Percentiles rank a stretch among this genome's conserved stretches.
Evolutionary conservation across 352 stramenopile genomes (phyloP).

Genomic region (Pythium dissimile): DNA sequence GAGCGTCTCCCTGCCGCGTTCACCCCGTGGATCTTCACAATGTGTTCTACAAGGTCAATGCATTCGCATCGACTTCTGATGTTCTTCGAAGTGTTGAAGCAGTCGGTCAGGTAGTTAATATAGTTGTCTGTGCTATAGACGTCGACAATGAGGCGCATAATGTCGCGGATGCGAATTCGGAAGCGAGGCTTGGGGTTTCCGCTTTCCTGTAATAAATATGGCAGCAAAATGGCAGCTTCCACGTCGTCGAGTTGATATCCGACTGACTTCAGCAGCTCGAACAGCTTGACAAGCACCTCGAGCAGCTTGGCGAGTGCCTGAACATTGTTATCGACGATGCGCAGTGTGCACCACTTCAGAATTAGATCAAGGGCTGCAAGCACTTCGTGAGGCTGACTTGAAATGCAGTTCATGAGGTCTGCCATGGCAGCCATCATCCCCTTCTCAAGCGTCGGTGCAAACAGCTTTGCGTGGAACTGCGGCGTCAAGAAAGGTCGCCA

Average conservation of each 20-base stretch:
- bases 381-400: constrained; percentile 63
- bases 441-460: constrained; percentile 76
- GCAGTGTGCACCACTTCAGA: constrained; percentile 83
- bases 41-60: constrained; percentile 78
- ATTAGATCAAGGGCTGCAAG: constrained; percentile 67
- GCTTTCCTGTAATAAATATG: constrained; percentile 82
- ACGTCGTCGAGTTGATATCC: constrained; percentile 77
- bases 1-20: constrained; percentile 66
- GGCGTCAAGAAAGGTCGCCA: constrained; percentile 69
- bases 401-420: constrained; percentile 64
- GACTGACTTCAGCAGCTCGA: constrained; percentile 67
- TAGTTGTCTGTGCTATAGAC: constrained; percentile 84
- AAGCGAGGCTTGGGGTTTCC: constrained; percentile 84
- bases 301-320: constrained; percentile 80
- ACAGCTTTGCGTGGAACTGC: constrained; percentile 76
- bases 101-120: constrained; percentile 68
- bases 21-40: constrained; percentile 58
- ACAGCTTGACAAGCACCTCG: constrained; percentile 78
- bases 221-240: constrained; percentile 76
- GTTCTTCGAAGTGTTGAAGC: constrained; percentile 83
- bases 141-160: constrained; percentile 78
- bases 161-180: constrained; percentile 74
- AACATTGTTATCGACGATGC: constrained; percentile 87
- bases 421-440: constrained; percentile 79
- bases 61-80: constrained; percentile 85